Conservation (phyloP, 2,329 filamentous ascomycete species). For the Scleromitrula shiraiana region DNA sequence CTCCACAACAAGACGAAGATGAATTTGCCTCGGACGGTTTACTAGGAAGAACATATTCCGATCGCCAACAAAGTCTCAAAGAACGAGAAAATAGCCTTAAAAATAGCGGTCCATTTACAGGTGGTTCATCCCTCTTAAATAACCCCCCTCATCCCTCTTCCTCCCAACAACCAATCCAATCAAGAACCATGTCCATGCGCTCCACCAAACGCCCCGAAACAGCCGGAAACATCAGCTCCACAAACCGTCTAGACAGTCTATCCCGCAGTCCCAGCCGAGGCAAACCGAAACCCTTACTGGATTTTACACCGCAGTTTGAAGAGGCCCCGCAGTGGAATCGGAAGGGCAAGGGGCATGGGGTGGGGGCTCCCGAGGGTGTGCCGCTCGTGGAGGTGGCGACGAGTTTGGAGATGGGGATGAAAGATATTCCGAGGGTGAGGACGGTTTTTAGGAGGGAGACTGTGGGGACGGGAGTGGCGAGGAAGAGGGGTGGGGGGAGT, state of each 20-base stretch:
- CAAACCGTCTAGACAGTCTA: slow-evolving; percentile 2
- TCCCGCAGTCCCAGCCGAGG: slow-evolving; percentile 3
- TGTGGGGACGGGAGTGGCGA: neutral
- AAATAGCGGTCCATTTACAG: slow-evolving; percentile 41
- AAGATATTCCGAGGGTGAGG: slow-evolving; percentile 14
- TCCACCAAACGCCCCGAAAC: slow-evolving; percentile 9
- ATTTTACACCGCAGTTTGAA: slow-evolving; percentile 56
- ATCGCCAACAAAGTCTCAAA: slow-evolving; percentile 33
- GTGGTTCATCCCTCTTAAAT: slow-evolving; percentile 50
- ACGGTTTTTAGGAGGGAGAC: slow-evolving; percentile 24
- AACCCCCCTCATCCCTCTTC: too few species aligned
- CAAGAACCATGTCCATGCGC: slow-evolving; percentile 23
- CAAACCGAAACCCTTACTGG: slow-evolving; percentile 52
- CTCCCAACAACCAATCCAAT: slow-evolving; percentile 24
- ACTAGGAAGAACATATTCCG: slow-evolving; percentile 42
- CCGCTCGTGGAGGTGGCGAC: slow-evolving; percentile 41
- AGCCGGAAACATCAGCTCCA: neutral
- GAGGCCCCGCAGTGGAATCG: slow-evolving; percentile 53
- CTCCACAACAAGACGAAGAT: slow-evolving; percentile 20
- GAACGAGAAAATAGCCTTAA: slow-evolving; percentile 19
- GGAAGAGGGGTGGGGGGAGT: too few species aligned
- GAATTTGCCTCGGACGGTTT: slow-evolving; percentile 40
- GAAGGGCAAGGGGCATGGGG: slow-evolving; percentile 43
- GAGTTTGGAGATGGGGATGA: slow-evolving; percentile 15
- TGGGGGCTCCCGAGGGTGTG: slow-evolving; percentile 35